Evolutionary conservation across 495 filamentous ascomycete genomes (phyloP).

Genomic region (Aspergillus steynii): DNA sequence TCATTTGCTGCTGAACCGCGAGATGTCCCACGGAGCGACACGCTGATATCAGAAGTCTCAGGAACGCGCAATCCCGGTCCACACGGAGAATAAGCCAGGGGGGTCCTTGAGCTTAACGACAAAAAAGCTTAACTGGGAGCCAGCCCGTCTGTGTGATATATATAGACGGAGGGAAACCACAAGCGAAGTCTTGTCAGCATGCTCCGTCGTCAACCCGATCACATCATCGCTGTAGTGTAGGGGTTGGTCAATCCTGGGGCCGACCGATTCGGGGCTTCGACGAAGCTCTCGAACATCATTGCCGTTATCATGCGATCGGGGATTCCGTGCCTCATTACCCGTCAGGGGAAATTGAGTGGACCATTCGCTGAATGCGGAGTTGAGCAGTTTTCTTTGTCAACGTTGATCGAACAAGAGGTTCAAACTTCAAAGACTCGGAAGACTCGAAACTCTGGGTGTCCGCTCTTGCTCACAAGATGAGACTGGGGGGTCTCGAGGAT

Average conservation of each 20-base stretch:
- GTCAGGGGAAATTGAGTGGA: background rate
- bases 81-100: conserved; percentile 15
- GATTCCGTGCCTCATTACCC: background rate
- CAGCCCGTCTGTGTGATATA: conserved; percentile 7
- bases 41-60: conserved; percentile 18
- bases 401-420: background rate
- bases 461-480: too few relatives aligned
- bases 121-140: conserved; percentile 12
- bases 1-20: conserved; percentile 15
- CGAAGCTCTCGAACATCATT: background rate
- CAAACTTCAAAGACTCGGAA: background rate
- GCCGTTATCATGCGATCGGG: background rate
- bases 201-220: conserved; percentile 1
- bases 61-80: conserved; percentile 27
- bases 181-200: background rate
- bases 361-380: background rate
- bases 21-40: conserved; percentile 11
- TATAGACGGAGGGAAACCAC: conserved; percentile 4
- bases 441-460: background rate
- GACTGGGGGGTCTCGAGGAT: background rate
- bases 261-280: background rate
- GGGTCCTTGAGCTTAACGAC: background rate
- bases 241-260: background rate
- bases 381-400: background rate
- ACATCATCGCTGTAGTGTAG: background rate